Evolutionary conservation across 495 filamentous ascomycete species (phyloP).

Genomic region (Niebla homalea): DNA sequence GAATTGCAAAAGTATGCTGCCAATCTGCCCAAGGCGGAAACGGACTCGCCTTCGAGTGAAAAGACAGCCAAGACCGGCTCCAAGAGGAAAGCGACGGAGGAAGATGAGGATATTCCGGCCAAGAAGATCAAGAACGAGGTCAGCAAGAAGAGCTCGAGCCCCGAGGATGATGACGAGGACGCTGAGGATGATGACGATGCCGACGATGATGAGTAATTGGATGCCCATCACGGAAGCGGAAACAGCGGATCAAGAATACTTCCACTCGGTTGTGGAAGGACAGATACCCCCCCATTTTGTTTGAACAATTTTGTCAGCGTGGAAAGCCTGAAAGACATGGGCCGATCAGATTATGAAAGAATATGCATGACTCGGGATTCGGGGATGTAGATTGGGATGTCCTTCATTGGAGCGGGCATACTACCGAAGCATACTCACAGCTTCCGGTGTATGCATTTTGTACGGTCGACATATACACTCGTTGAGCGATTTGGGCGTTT

Average conservation of each 20-base stretch:
- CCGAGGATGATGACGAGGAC: conserved; percentile 40
- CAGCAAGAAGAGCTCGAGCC: conserved; percentile 24
- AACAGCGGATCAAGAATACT: too few relatives aligned
- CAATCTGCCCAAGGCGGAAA: conserved; percentile 23
- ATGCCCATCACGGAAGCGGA: too few relatives aligned
- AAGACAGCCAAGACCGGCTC: conserved; percentile 22
- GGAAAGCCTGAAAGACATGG: background rate
- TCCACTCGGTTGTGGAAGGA: background rate
- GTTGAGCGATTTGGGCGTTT: background rate
- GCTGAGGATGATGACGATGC: conserved; percentile 23
- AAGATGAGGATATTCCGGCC: conserved; percentile 26
- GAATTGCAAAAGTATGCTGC: conserved; percentile 17
- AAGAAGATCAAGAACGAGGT: conserved; percentile 35
- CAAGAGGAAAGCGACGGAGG: conserved; percentile 37
- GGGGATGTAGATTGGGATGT: conserved; percentile 1
- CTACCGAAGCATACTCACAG: background rate
- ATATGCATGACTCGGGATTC: background rate
- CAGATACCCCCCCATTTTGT: background rate
- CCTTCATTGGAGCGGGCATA: conserved; percentile 1
- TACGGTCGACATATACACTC: background rate
- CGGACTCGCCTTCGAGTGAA: conserved; percentile 14
- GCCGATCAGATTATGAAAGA: background rate
- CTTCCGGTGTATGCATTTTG: background rate
- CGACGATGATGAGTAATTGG: conserved; percentile 16
- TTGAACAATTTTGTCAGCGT: conserved; percentile 1